These are phyloP conservation scores for Fibroporia radiculosa DNA, from an alignment of 768 basidiomycete species.

Conservation along the genomic window DNA sequence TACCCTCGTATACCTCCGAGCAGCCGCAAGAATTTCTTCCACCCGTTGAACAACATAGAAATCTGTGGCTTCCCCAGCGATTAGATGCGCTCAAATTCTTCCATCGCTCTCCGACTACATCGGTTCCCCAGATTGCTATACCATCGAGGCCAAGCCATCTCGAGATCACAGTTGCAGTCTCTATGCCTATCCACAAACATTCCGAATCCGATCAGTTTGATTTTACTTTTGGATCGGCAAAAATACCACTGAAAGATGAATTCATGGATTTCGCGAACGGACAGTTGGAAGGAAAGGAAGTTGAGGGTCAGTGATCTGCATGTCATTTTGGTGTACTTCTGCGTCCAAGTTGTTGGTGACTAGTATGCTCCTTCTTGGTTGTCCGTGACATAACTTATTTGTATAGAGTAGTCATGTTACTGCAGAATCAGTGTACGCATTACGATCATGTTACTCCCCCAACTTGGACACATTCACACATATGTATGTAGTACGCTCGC, in stretches of 20 bases:
- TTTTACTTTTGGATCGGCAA: background rate
- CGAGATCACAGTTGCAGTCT: slow-evolving; percentile 7
- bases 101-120: slow-evolving; percentile 4
- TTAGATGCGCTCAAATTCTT: slow-evolving; percentile 4
- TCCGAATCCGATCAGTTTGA: background rate
- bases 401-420: too few species aligned
- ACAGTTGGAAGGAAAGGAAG: too few species aligned
- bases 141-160: background rate
- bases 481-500: too few species aligned
- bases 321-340: too few species aligned
- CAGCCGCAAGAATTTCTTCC: background rate
- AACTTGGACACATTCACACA: too few species aligned
- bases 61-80: background rate
- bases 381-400: too few species aligned
- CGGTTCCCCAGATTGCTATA: background rate
- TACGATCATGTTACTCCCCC: too few species aligned
- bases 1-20: background rate
- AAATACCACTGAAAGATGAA: background rate
- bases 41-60: background rate
- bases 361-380: too few species aligned
- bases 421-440: too few species aligned
- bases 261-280: background rate
- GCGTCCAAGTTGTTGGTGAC: too few species aligned
- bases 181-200: slow-evolving; percentile 4
- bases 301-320: too few species aligned